Evolutionary conservation across 129 eudicot species (phyloP), one percentile per base, ranked within the genome.

Genomic region (Chrysanthemum seticuspe): DNA sequence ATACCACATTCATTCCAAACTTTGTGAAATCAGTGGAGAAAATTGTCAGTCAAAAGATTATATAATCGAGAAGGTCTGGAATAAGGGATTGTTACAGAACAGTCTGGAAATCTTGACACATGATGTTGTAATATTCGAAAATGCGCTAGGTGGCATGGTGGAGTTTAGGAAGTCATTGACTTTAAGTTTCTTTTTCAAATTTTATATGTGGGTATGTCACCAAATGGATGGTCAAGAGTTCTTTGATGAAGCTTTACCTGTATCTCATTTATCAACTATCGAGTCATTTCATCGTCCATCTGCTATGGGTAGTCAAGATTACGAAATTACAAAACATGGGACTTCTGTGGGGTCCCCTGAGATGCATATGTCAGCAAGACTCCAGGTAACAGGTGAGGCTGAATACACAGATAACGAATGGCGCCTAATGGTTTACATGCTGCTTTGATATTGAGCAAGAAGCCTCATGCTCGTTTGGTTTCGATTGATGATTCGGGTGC

Each of bases 121-220:
- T 57, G 97, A 95, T 47, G 82, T 91, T 66, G 72, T 85, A 67
- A 71, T 95, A 56, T 88, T 82, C 50, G 92, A 95, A 58, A 77
- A 95, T 61, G 97, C 99, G 18, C 97, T 96, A 0, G 99, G 99
- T 67, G 99, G 99, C 68, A 95, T 95, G 99, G 94, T 91, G 67
- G 99, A 95, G 83, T 95, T 95, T 55, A 84, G 99, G 29, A 91
- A 74, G 50, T 95, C 97, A 2, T 78, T 95, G 74, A 86, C 86
- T 6, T 66, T 84, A 45, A 94, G 99, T 78, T 94, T 94, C 81
- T 94, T 94, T 84, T 94, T 94, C 78, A 94, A 94, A 65, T 90
- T 84, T 81, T 94, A 82, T 80, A 62, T 90, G 81, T 94, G 97
- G 99, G 95, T 86, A 34, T 94, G 84, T 76, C 87, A 82, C 62